A percentile compares a stretch with the other conserved stretches of the same genome.
Conservation (phyloP, 2,329 filamentous ascomycete species). For the Sclerotinia sclerotiorum region DNA sequence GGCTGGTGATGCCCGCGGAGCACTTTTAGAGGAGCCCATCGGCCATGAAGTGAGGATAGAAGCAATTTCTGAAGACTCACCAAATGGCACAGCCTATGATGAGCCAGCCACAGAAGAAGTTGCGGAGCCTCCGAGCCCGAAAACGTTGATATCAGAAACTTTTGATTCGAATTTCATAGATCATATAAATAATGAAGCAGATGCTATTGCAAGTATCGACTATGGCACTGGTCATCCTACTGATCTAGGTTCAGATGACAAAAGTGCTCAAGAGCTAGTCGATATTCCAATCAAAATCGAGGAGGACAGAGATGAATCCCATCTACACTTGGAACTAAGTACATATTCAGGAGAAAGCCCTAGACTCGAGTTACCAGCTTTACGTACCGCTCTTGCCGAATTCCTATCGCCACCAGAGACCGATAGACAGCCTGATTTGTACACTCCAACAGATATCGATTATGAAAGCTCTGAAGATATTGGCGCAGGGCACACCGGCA, state of each 20-base stretch:
- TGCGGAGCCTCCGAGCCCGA: not conserved
- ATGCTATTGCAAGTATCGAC: not conserved
- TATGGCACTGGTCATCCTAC: not conserved
- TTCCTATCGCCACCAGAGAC: slow-evolving; percentile 29
- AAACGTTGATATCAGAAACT: not conserved
- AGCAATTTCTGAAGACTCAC: not conserved
- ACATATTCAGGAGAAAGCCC: slow-evolving; percentile 23
- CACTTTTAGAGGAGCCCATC: slow-evolving; percentile 1
- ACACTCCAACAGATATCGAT: slow-evolving; percentile 39
- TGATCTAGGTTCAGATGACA: slow-evolving; percentile 1
- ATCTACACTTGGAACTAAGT: not conserved
- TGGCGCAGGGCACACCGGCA: slow-evolving; percentile 25
- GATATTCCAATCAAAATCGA: slow-evolving; percentile 19
- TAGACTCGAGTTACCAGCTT: slow-evolving; percentile 31
- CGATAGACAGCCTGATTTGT: slow-evolving; percentile 31
- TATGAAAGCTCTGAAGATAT: slow-evolving; percentile 39
- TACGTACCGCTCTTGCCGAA: slow-evolving; percentile 34
- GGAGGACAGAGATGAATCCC: not conserved
- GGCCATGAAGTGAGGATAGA: slow-evolving; percentile 26
- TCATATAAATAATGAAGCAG: not conserved
- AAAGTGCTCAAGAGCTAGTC: slow-evolving; percentile 6
- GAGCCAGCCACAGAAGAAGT: not conserved
- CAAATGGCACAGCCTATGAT: not conserved
- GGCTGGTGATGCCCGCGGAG: slow-evolving; percentile 25
- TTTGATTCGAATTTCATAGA: not conserved